Conservation (phyloP, 1,139 yeast species). For the Ogataea hybrid region DNA sequence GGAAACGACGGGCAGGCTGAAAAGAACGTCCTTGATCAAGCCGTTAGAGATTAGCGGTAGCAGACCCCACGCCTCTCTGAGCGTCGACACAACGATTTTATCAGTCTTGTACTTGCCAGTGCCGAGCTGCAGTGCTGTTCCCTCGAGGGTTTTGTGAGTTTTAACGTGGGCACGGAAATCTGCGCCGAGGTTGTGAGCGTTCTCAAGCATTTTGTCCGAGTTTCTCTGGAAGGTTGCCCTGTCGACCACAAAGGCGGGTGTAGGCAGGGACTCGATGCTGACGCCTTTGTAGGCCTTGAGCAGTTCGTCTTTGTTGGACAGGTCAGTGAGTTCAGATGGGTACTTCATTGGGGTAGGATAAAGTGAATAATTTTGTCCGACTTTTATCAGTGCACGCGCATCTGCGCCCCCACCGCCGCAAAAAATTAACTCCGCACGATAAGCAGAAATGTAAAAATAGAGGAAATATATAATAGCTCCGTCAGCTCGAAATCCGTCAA, state of each 20-base stretch:
- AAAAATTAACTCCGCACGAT: background rate
- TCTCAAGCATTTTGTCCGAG: slow-evolving; percentile 40
- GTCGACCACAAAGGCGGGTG: slow-evolving; percentile 53
- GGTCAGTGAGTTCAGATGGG: slow-evolving; percentile 25
- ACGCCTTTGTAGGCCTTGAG: slow-evolving; percentile 32
- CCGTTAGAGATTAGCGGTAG: slow-evolving; percentile 38
- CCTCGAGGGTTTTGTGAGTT: slow-evolving; percentile 64
- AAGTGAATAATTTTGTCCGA: background rate
- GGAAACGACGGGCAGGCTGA: slow-evolving; percentile 64
- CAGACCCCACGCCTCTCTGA: slow-evolving; percentile 62
- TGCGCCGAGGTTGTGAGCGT: slow-evolving; percentile 31
- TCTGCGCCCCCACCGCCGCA: background rate
- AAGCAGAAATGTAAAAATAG: background rate
- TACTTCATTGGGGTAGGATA: slow-evolving; percentile 13
- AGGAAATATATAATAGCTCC: background rate
- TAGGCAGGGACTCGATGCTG: slow-evolving; percentile 41
- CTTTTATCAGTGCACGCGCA: background rate
- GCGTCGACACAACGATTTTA: slow-evolving; percentile 66
- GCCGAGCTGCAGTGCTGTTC: slow-evolving; percentile 45
- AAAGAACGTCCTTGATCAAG: slow-evolving; percentile 56
- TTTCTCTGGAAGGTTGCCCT: slow-evolving; percentile 37
- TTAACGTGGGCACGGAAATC: slow-evolving; percentile 69
- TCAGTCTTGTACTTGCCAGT: slow-evolving; percentile 38
- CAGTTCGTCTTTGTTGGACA: slow-evolving; percentile 27
- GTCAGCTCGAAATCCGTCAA: background rate